Evolutionary conservation across 257 asterid species (phyloP).

Genomic region (Phtheirospermum japonicum): DNA sequence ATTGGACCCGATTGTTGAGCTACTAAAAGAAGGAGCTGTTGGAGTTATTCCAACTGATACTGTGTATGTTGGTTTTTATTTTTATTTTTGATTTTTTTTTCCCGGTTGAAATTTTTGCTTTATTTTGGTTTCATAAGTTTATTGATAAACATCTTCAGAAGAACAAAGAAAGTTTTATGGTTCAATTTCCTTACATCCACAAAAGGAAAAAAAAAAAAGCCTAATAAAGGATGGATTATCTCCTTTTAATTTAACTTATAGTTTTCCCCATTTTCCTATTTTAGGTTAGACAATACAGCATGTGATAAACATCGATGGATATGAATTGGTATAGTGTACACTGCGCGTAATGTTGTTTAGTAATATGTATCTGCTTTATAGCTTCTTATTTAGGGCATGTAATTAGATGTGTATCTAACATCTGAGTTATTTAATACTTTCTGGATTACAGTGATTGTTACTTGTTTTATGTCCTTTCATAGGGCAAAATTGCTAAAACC

Average conservation of each 20-base stretch:
- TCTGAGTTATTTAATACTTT: not conserved
- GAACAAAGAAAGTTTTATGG: no score
- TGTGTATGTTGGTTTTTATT: conserved; percentile 42
- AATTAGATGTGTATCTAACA: not conserved
- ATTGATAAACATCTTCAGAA: no score
- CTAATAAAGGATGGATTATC: no score
- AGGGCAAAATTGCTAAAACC: not conserved
- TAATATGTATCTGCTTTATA: not conserved
- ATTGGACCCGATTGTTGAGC: conserved; percentile 75
- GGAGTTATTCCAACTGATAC: conserved; percentile 98
- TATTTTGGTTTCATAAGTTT: not conserved
- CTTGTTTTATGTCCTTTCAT: not conserved
- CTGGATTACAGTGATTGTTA: not conserved
- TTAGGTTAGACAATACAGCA: conserved; percentile 1
- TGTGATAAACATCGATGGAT: no score
- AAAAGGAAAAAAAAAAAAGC: no score
- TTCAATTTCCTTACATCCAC: not conserved
- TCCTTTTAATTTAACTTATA: not conserved
- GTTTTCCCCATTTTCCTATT: not conserved
- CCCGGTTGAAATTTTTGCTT: not conserved
- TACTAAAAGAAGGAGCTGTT: conserved; percentile 83
- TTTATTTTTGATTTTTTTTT: not conserved
- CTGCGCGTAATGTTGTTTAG: not conserved
- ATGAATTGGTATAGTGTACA: no score
- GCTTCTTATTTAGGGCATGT: not conserved